Conservation (phyloP, 2,329 filamentous ascomycete genomes). For the Aspergillus felis region DNA sequence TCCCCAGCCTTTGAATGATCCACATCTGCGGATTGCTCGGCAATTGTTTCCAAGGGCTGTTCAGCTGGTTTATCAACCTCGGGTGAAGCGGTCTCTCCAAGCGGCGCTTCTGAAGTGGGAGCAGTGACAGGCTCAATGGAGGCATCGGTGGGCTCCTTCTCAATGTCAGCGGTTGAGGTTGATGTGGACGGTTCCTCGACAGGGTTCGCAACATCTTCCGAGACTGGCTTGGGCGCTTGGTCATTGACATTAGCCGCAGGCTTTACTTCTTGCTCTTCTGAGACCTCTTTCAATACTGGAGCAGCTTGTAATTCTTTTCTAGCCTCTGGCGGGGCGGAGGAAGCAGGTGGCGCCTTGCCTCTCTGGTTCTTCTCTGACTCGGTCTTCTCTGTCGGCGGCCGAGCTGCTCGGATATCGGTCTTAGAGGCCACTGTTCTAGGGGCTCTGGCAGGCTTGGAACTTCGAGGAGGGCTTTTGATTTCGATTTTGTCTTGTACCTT, state of each 20-base stretch:
- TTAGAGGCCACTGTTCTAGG: constrained; percentile 23
- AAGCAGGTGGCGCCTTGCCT: constrained; percentile 2
- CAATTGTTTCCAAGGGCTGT: constrained; percentile 5
- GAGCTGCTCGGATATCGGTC: constrained; percentile 15
- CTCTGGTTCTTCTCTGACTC: constrained; percentile 5
- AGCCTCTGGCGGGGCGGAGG: not conserved
- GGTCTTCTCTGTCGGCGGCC: constrained; percentile 21
- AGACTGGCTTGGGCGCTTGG: not conserved
- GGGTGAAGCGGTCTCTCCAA: constrained; percentile 7
- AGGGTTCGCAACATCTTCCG: not conserved
- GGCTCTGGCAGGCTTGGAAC: constrained; percentile 18
- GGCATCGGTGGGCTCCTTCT: not conserved
- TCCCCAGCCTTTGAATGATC: constrained; percentile 7
- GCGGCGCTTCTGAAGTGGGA: constrained; percentile 5
- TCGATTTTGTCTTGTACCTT: constrained; percentile 48
- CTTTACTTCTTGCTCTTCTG: constrained; percentile 1
- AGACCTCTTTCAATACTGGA: constrained; percentile 8
- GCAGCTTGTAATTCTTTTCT: constrained; percentile 1
- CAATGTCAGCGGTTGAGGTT: not conserved
- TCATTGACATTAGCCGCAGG: not conserved
- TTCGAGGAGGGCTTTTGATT: constrained; percentile 35
- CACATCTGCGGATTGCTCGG: constrained; percentile 1
- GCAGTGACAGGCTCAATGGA: not conserved
- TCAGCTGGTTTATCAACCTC: constrained; percentile 9
- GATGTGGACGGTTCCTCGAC: not conserved